Evolutionary conservation across 139 green algal species (phyloP).

Genomic region (Chlorella sp.): DNA sequence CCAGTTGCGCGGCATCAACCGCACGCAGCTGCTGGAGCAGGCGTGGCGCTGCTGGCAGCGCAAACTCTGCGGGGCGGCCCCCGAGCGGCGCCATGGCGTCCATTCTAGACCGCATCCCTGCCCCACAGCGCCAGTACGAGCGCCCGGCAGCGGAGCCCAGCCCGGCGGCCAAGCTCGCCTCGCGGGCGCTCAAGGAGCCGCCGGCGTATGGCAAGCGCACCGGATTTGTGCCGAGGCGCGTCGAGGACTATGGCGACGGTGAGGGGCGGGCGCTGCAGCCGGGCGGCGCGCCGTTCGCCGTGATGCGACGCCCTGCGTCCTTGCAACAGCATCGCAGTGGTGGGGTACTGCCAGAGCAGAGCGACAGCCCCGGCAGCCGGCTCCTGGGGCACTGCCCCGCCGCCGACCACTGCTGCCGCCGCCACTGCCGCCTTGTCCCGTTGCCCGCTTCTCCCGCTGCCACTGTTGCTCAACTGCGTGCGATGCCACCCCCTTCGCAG

Average conservation of each 20-base stretch:
- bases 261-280: conserved; percentile 33
- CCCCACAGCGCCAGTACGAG: conserved; percentile 30
- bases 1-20: no score
- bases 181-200: conserved; percentile 44
- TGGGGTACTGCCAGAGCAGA: no score
- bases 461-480: no score
- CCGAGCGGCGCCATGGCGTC: not conserved
- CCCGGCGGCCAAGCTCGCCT: not conserved
- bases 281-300: no score
- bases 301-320: no score
- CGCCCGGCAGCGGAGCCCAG: not conserved
- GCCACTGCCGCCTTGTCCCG: no score
- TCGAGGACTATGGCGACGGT: conserved; percentile 91
- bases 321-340: no score
- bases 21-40: not conserved
- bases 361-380: no score
- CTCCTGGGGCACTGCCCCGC: no score
- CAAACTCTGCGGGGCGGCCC: not conserved
- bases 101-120: not conserved
- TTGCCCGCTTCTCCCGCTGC: no score
- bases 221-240: conserved; percentile 76
- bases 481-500: not conserved
- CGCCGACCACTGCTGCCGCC: no score
- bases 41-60: not conserved
- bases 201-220: conserved; percentile 75